These are phyloP conservation scores for Ceratobasidium sp. DNA, from an alignment of 1,284 basidiomycete species.

Conservation along the genomic window DNA sequence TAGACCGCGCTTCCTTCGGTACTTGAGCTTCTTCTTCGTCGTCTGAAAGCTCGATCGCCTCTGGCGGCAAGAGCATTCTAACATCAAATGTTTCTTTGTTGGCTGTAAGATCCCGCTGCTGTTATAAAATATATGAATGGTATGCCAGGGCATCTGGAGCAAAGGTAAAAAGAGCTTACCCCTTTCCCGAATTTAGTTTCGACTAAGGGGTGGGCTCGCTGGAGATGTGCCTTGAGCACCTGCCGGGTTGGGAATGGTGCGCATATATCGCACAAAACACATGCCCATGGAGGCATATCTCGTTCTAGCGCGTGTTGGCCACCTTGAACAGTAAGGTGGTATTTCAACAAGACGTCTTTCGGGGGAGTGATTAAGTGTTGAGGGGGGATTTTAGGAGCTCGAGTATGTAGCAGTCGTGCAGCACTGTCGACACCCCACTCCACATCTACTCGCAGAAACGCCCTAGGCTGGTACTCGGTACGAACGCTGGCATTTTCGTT, in stretches of 20 bases:
- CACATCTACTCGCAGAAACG: background rate
- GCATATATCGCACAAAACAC: constrained; percentile 37
- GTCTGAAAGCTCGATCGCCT: constrained; percentile 12
- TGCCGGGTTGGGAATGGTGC: constrained; percentile 31
- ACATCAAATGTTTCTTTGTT: constrained; percentile 2
- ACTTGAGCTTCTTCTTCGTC: constrained; percentile 21
- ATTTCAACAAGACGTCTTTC: background rate
- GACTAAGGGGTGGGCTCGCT: constrained; percentile 19
- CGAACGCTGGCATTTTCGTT: background rate
- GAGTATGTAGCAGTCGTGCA: constrained; percentile 6
- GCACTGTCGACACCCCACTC: constrained; percentile 35
- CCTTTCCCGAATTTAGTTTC: background rate
- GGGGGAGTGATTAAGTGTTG: background rate
- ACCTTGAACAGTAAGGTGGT: constrained; percentile 17
- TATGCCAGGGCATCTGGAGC: too few relatives aligned
- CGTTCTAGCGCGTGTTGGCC: background rate
- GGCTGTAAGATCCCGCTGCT: constrained; percentile 6
- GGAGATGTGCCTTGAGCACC: constrained; percentile 15
- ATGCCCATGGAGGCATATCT: constrained; percentile 9
- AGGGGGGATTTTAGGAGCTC: background rate
- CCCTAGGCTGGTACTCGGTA: constrained; percentile 10
- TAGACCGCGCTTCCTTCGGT: constrained; percentile 15
- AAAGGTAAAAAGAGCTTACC: background rate
- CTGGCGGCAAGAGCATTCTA: constrained; percentile 30
- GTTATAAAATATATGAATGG: background rate